Percentiles rank a stretch among this genome's conserved stretches.
phyloP scores from a whole-genome alignment of 768 basidiomycete species.

The Lentinula edodes region DNA sequence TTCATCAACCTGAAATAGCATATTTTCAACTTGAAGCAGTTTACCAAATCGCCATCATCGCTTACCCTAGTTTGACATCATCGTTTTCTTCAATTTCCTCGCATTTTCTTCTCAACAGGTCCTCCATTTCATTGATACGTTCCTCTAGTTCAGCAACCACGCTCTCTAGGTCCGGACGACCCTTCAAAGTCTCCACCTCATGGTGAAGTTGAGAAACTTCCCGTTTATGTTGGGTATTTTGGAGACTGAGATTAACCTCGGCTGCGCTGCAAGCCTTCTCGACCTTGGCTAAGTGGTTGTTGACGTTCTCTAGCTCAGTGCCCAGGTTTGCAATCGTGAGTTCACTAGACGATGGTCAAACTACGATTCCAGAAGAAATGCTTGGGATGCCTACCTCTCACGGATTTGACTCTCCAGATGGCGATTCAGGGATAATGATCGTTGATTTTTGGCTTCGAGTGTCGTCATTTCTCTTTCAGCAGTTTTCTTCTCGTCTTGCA shows the following conservation, averaged over 20 bases:
- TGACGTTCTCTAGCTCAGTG: conserved; percentile 36
- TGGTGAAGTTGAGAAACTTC: conserved; percentile 52
- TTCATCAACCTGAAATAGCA: conserved; percentile 55
- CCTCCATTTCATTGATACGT: conserved; percentile 72
- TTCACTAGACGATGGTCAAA: conserved; percentile 34
- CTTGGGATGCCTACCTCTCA: conserved; percentile 43
- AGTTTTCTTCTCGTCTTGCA: conserved; percentile 45
- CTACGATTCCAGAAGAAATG: conserved; percentile 1
- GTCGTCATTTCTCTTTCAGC: conserved; percentile 53
- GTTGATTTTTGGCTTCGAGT: conserved; percentile 62
- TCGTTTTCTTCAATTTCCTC: conserved; percentile 82
- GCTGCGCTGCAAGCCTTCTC: conserved; percentile 57
- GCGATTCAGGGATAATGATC: conserved; percentile 52
- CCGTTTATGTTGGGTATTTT: conserved; percentile 62
- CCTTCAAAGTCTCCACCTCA: conserved; percentile 47
- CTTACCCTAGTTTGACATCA: conserved; percentile 74
- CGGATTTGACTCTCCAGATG: conserved; percentile 59
- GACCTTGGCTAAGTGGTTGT: conserved; percentile 39
- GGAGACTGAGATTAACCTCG: conserved; percentile 62
- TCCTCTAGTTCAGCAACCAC: conserved; percentile 59
- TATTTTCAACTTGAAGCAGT: conserved; percentile 3
- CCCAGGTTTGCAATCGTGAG: conserved; percentile 24
- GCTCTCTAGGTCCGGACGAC: conserved; percentile 50
- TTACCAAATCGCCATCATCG: conserved; percentile 10
- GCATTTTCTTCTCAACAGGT: conserved; percentile 61